Evolutionary conservation across 768 basidiomycete species (phyloP), one percentile per base, ranked within the genome.

Genomic region (Serpula lacrymans): DNA sequence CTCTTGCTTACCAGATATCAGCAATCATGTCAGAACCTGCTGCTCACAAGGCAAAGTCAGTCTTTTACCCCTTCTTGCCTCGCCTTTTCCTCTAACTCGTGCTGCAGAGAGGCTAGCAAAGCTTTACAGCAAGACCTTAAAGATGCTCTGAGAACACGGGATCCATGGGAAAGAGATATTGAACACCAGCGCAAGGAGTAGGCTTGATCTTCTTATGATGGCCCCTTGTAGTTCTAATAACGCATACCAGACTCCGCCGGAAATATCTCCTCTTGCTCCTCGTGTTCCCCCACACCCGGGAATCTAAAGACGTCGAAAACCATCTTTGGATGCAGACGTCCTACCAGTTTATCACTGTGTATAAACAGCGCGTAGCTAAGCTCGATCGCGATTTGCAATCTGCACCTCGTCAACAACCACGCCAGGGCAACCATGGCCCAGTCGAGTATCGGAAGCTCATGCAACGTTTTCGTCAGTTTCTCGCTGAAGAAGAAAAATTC

Each of bases 281-380:
- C 47, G 59, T 78, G 16, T 69, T 86, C 54, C 83, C 87, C 2
- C 78, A 75, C 52, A 72, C 84, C 30, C 75, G 72, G 35, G 86
- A 89, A 60, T 80, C 83, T 34, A 81, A 82, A 56, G 85, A 89
- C 65, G 79, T 78, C 29, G 87, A 92, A 57, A 86, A 76, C 22
- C 82, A 86, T 48, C 74, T 95, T 7, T 95, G 92, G 91, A 88
- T 92, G 80, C 85, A 90, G 57, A 94, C 92, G 0, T 87, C 88
- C 26, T 88, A 95, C 63, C 72, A 78, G 27, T 79, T 91, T 64
- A 95, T 95, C 48, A 68, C 84, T 12, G 71, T 75, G 17, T 94
- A 90, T 71, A 92, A 93, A 60, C 75, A 84, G 47, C 78, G 72
- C 34, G 77, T 94, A 53, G 63, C 78, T 29, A 60, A 69, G 0